Evolutionary conservation across 352 stramenopile genomes (phyloP).

Genomic region (Phytopythium helicoides): DNA sequence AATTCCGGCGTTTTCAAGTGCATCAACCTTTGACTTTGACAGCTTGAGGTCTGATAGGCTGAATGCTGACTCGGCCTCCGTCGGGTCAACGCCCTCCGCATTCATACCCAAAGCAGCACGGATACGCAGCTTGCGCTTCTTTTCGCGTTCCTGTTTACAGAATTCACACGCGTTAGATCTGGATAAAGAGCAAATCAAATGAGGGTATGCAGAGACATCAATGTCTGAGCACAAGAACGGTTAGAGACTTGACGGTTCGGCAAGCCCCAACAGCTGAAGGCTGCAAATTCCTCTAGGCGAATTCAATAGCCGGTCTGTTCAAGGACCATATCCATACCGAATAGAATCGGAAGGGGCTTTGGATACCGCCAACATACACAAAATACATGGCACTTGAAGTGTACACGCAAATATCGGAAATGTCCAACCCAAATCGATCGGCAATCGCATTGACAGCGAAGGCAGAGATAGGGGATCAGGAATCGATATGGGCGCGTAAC

Average conservation of each 20-base stretch:
- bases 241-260: conserved; percentile 67
- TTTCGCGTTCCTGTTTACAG: conserved; percentile 69
- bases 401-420: conserved; percentile 8
- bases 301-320: conserved; percentile 93
- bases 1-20: conserved; percentile 65
- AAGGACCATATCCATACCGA: conserved; percentile 84
- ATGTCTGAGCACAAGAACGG: conserved; percentile 92
- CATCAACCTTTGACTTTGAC: conserved; percentile 74
- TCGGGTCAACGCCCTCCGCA: conserved; percentile 78
- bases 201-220: conserved; percentile 1
- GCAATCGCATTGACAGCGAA: conserved; percentile 39
- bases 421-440: conserved; percentile 79
- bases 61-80: conserved; percentile 77
- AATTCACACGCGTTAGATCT: conserved; percentile 10
- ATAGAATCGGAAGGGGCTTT: conserved; percentile 83
- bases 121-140: conserved; percentile 82
- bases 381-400: conserved; percentile 11
- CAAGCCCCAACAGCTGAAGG: conserved; percentile 89
- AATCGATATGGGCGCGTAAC: conserved; percentile 81
- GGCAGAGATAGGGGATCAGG: conserved; percentile 51
- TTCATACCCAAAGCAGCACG: conserved; percentile 82
- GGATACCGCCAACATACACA: conserved; percentile 62
- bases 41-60: conserved; percentile 77
- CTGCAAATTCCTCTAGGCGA: conserved; percentile 81
- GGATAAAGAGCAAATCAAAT: too few species aligned